phyloP scores from a whole-genome alignment of 2,329 filamentous ascomycete species.

The Epichloe amarillans region DNA sequence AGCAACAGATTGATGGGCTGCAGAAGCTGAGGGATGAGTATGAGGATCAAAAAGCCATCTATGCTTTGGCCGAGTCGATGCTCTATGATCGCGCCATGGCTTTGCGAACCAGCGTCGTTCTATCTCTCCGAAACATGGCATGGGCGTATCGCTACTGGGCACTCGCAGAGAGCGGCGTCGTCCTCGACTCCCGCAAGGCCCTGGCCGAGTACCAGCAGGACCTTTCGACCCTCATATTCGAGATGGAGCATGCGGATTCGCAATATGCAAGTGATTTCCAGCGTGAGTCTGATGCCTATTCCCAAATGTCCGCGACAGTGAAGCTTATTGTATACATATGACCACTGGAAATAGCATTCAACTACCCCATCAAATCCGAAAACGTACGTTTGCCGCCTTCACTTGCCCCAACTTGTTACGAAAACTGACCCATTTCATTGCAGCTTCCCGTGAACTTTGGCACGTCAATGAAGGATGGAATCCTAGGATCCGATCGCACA shows the following conservation, averaged over 20 bases:
- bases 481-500: not conserved
- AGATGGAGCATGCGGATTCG: not conserved
- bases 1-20: not conserved
- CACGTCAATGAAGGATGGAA: not conserved
- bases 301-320: too few species aligned
- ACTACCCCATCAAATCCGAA: not conserved
- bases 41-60: not conserved
- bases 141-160: not conserved
- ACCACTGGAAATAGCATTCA: not conserved
- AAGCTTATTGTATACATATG: too few species aligned
- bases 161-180: not conserved
- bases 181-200: not conserved
- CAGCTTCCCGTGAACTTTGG: not conserved
- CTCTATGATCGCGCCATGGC: not conserved
- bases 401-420: not conserved
- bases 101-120: not conserved
- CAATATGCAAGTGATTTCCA: not conserved
- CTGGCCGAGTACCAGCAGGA: not conserved
- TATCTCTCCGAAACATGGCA: not conserved
- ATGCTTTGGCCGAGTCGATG: not conserved
- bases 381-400: not conserved
- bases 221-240: not conserved
- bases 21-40: not conserved
- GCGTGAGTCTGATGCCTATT: not conserved
- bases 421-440: not conserved